These are phyloP conservation scores for Penicillium sp. DNA, from an alignment of 2,329 filamentous ascomycete genomes.

Conservation along the genomic window DNA sequence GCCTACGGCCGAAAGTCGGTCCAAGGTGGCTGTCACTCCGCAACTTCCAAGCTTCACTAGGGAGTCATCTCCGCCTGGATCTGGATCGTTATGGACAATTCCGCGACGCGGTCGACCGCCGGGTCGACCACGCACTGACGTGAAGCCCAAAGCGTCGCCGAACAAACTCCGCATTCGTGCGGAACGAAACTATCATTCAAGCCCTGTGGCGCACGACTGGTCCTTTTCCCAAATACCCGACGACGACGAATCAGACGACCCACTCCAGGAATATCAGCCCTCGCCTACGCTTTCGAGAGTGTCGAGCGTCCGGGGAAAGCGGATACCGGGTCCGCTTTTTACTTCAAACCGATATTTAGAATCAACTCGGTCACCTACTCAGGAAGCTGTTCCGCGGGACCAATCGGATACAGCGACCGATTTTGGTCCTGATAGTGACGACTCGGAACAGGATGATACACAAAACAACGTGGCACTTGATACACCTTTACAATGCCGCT, in stretches of 20 bases:
- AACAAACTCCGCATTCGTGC: conserved; percentile 16
- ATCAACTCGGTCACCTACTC: background rate
- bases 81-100: conserved; percentile 40
- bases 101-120: conserved; percentile 26
- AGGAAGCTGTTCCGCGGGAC: background rate
- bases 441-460: background rate
- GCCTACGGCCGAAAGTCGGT: conserved; percentile 14
- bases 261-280: conserved; percentile 37
- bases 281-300: conserved; percentile 30
- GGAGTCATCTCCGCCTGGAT: conserved; percentile 34
- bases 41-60: conserved; percentile 21
- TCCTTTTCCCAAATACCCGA: conserved; percentile 36
- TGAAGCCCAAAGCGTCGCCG: conserved; percentile 20
- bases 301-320: conserved; percentile 24
- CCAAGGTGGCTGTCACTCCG: conserved; percentile 7
- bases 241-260: conserved; percentile 44
- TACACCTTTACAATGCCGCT: conserved; percentile 1
- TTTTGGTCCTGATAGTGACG: conserved; percentile 1
- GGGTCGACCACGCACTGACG: conserved; percentile 25
- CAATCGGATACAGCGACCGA: conserved; percentile 8
- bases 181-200: conserved; percentile 30
- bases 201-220: conserved; percentile 34
- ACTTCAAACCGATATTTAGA: background rate
- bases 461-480: conserved; percentile 2
- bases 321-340: conserved; percentile 1